Base-by-base conservation (phyloP, 495 filamentous ascomycete genomes). In the Emericellopsis terricola region DNA sequence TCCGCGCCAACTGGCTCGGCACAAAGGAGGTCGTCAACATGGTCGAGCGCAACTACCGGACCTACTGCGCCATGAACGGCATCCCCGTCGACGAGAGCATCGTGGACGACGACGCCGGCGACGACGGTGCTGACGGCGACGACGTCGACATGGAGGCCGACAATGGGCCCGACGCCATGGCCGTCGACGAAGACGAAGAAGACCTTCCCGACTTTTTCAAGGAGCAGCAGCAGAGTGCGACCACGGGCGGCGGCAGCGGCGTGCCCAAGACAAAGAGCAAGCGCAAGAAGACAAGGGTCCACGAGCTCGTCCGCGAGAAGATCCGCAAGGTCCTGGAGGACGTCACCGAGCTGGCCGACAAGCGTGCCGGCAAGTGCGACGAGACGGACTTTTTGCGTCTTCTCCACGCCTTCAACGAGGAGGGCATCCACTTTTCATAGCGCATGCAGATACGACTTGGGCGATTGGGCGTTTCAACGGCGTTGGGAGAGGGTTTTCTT, bases 21-120 rank as follows among this genome's bases (percentile, higher is more conserved):
- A 80, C 73, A 15, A 76, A 66, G 33, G 80, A 73, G 28, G 77
- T 94, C 13, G 65, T 94, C 56, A 65, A 71, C 29, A 69, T 94
- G 65, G 52, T 92, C 37, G 81, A 15, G 3, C 40, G 48, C 34
- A 94, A 94, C 49, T 94, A 89, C 49, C 65, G 81, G 42, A 78
- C 82, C 6, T 94, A 75, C 68, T 94, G 87, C 52, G 76, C 86
- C 33, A 71, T 81, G 44, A 77, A 85, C 40, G 74, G 81, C 48
- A 68, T 93, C 21, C 53, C 69, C 1, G 49, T 94, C 6, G 82
- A 92, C 40, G 82, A 93, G 41, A 66, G 64, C 15, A 55, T 73
- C 0, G 48, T 53, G 1, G 69, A 65, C 15, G 53, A 55, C 34
- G 36, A 15, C 9, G 44, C 28, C 3, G 17, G 10, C 9, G 50